A percentile compares a stretch with the other conserved stretches of the same genome.
These are phyloP conservation scores for Ogataea degrootiae DNA, from an alignment of 805 yeast genomes.

Conservation along the genomic window DNA sequence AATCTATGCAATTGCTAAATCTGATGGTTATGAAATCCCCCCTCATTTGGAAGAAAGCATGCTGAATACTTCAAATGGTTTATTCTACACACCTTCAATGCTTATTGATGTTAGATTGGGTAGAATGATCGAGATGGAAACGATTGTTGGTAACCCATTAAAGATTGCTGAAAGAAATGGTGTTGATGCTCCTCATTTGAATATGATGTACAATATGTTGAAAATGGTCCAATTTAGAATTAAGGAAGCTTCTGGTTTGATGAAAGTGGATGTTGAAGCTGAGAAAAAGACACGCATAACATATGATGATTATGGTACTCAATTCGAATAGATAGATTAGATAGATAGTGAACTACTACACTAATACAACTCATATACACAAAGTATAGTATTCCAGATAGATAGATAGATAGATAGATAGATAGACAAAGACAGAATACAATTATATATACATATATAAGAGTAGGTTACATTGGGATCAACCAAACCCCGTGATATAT, in stretches of 20 bases:
- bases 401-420: too few species aligned
- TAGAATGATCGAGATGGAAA: slow-evolving; percentile 37
- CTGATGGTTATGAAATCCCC: slow-evolving; percentile 39
- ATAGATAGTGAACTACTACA: too few species aligned
- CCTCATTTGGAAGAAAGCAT: slow-evolving; percentile 30
- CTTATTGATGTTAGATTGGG: slow-evolving; percentile 36
- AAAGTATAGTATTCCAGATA: too few species aligned
- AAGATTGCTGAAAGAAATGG: slow-evolving; percentile 35
- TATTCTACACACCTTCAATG: slow-evolving; percentile 42
- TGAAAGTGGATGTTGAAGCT: slow-evolving; percentile 25
- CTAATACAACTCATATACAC: background rate
- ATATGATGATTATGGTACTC: slow-evolving; percentile 17
- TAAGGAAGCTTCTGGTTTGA: slow-evolving; percentile 48
- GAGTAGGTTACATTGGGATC: too few species aligned
- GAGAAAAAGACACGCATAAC: background rate
- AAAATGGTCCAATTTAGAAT: slow-evolving; percentile 55
- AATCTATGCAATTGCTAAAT: slow-evolving; percentile 38
- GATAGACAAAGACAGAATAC: too few species aligned
- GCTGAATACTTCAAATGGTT: slow-evolving; percentile 33
- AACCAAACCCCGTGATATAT: too few species aligned
- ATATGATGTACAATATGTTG: slow-evolving; percentile 51
- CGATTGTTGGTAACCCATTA: slow-evolving; percentile 36
- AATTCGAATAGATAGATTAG: slow-evolving; percentile 2
- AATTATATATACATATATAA: too few species aligned
- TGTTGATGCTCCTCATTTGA: slow-evolving; percentile 50